Conservation (phyloP, 352 stramenopile genomes). For the Globisporangium abappressorium region DNA sequence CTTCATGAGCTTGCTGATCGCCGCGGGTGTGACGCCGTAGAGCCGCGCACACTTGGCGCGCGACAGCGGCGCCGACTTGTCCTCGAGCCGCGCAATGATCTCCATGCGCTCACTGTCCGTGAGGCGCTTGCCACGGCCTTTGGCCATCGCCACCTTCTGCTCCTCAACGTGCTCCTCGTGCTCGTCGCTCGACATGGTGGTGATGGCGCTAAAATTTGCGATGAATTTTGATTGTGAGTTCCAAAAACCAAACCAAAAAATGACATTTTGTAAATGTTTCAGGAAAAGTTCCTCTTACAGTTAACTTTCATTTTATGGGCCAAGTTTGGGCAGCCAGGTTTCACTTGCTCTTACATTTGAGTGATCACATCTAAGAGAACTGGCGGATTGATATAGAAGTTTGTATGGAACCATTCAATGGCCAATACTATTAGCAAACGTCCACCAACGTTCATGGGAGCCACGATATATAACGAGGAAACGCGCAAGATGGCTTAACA, state of each 20-base stretch:
- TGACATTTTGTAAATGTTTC: not conserved
- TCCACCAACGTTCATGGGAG: too few species aligned
- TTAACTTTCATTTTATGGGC: too few species aligned
- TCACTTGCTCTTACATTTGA: too few species aligned
- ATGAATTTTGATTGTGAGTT: not conserved
- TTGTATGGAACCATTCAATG: too few species aligned
- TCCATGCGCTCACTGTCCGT: slow-evolving; percentile 75
- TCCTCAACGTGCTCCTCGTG: not conserved
- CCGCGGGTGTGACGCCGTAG: slow-evolving; percentile 65
- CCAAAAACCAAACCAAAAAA: not conserved
- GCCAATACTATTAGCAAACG: too few species aligned
- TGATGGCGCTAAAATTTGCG: not conserved
- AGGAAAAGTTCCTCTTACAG: not conserved
- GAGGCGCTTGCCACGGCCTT: slow-evolving; percentile 56
- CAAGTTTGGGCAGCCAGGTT: too few species aligned
- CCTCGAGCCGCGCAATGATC: slow-evolving; percentile 69
- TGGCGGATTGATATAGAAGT: too few species aligned
- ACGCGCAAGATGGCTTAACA: too few species aligned
- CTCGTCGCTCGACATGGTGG: slow-evolving; percentile 5
- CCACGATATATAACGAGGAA: too few species aligned
- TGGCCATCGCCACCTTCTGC: slow-evolving; percentile 20
- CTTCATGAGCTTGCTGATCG: slow-evolving; percentile 83
- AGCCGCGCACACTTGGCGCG: slow-evolving; percentile 54
- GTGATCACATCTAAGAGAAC: too few species aligned
- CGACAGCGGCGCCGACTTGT: slow-evolving; percentile 43